Evolutionary conservation across 768 basidiomycete species (phyloP), one percentile per base, ranked within the genome.

Genomic region (Fomitopsis pulvina): DNA sequence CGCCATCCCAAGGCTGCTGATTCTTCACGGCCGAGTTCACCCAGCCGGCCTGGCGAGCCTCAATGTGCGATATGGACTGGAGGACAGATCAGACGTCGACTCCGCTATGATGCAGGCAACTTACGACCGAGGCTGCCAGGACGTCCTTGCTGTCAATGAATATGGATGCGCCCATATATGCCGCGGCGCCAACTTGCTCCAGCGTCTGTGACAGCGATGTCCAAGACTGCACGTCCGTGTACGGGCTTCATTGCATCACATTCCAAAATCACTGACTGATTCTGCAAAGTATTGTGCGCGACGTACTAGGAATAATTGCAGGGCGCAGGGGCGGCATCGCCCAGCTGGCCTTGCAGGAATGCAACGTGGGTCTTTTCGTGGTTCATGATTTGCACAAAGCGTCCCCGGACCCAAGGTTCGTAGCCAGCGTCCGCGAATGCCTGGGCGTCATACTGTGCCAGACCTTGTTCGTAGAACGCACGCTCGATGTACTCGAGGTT

Each of bases 351-450:
- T 10, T 77, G 65, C 22, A 85, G 66, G 58, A 77, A 71, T 8
- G 69, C 60, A 51, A 81, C 78, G 66, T 86, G 84, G 9, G 67
- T 63, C 26, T 60, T 57, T 59, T 83, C 80, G 62, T 85, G 80
- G 25, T 69, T 66, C 27, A 64, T 64, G 46, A 85, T 78, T 60
- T 85, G 72, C 26, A 63, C 53, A 55, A 79, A 71, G 26, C 77
- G 72, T 2, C 65, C 72, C 47, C 75, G 70, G 41, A 76, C 75
- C 69, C 72, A 78, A 48, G 67, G 37, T 48, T 68, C 68, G 58
- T 76, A 78, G 3, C 76, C 81, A 12, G 71, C 72, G 12, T 64
- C 60, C 24, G 54, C 52, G 63, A 80, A 84, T 41, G 68, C 75
- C 26, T 68, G 54, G 12, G 63, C 60, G 45, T 71, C 62, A 65